Conservation (phyloP, 2,329 filamentous ascomycete genomes). For the Didymella pomorum region DNA sequence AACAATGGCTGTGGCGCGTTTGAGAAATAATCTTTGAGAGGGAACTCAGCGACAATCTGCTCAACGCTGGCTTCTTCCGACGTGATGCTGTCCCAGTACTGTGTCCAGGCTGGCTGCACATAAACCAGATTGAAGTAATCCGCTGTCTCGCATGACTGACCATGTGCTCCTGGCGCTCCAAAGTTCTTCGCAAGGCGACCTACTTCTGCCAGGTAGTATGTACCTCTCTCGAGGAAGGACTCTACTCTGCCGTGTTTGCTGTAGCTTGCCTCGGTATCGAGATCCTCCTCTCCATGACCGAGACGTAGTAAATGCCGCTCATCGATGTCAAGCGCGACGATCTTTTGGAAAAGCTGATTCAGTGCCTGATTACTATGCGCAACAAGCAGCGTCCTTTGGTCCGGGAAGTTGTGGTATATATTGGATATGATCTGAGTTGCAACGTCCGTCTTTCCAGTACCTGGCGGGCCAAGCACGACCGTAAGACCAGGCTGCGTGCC, state of each 20-base stretch:
- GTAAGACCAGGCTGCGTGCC: conserved; percentile 94
- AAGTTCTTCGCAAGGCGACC: conserved; percentile 85
- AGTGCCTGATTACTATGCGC: conserved; percentile 98
- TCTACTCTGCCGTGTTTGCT: conserved; percentile 95
- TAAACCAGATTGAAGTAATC: conserved; percentile 97
- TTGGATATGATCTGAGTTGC: conserved; percentile 99
- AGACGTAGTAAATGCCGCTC: conserved; percentile 90
- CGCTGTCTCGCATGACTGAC: conserved; percentile 94
- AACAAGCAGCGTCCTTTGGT: conserved; percentile 88
- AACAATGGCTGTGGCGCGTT: conserved; percentile 89
- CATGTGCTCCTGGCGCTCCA: conserved; percentile 89
- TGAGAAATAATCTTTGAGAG: conserved; percentile 87
- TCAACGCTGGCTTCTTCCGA: conserved; percentile 64
- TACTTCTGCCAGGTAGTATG: conserved; percentile 80
- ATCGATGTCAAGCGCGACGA: conserved; percentile 94
- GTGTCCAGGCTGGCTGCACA: conserved; percentile 85
- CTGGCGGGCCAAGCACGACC: conserved; percentile 91
- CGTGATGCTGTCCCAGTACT: conserved; percentile 74
- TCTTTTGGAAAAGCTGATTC: conserved; percentile 98
- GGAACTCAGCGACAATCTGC: conserved; percentile 77
- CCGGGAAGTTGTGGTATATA: conserved; percentile 96
- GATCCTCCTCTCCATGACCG: conserved; percentile 93
- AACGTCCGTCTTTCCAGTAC: conserved; percentile 98
- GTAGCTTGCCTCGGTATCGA: conserved; percentile 85
- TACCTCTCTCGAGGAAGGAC: conserved; percentile 89